Evolutionary conservation across 805 yeast species (phyloP).

Genomic region (Candida takata): DNA sequence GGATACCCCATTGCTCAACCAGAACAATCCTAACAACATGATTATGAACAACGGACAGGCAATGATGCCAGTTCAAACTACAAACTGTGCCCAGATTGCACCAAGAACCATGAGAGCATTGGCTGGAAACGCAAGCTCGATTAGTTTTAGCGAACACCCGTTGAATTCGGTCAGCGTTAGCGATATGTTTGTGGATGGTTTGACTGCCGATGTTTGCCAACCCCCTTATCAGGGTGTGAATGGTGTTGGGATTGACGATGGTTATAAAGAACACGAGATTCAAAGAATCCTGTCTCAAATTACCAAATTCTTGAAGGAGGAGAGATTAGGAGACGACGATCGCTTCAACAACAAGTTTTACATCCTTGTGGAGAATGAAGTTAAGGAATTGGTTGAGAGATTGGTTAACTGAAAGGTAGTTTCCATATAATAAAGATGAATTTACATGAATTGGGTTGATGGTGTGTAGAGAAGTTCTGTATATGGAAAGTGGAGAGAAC

Average conservation of each 20-base stretch:
- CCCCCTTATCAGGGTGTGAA: not conserved
- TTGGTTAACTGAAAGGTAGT: no score
- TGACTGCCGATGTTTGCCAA: constrained; percentile 18
- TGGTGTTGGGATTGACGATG: constrained; percentile 14
- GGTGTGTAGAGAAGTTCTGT: no score
- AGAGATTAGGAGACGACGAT: constrained; percentile 24
- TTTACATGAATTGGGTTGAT: not conserved
- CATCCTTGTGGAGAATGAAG: constrained; percentile 22
- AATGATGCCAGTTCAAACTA: constrained; percentile 10
- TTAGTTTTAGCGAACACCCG: constrained; percentile 14
- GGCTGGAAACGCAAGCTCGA: constrained; percentile 16
- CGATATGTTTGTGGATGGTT: constrained; percentile 23
- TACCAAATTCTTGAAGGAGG: constrained; percentile 22
- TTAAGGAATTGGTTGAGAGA: constrained; percentile 22
- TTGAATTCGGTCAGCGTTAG: constrained; percentile 20
- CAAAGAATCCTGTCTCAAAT: constrained; percentile 24
- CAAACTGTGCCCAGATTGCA: constrained; percentile 27
- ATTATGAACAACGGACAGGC: constrained; percentile 2
- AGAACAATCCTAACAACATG: constrained; percentile 5
- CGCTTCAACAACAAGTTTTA: constrained; percentile 24
- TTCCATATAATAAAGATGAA: no score
- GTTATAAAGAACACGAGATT: constrained; percentile 23
- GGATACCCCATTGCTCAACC: not conserved
- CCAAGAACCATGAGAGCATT: constrained; percentile 27
- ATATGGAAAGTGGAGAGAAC: no score